Percentiles rank a stretch among this genome's conserved stretches.
Evolutionary conservation across 257 asterid species (phyloP).

Genomic region (Solanum chaucha): DNA sequence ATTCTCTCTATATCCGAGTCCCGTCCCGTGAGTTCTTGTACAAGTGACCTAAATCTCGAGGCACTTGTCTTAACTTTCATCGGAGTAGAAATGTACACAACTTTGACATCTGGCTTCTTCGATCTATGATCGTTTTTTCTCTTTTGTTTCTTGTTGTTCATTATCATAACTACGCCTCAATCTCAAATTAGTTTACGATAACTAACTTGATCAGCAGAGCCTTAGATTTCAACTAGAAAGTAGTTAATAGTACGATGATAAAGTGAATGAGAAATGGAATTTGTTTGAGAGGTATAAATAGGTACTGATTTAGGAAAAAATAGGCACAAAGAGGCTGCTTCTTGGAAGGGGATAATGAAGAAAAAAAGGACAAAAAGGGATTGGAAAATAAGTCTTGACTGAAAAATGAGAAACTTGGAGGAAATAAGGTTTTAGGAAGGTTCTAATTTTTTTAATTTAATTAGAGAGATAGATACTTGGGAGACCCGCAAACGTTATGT

Average conservation of each 20-base stretch:
- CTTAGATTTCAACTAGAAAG: neutral
- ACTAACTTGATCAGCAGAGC: no score
- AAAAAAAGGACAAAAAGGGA: neutral
- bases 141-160: constrained; percentile 14
- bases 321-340: constrained; percentile 29
- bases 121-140: neutral
- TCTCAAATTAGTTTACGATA: neutral
- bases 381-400: constrained; percentile 9
- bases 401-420: constrained; percentile 29
- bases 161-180: neutral
- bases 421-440: constrained; percentile 41
- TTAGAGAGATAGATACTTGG: constrained; percentile 17
- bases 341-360: constrained; percentile 43
- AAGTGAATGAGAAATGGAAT: neutral
- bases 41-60: constrained; percentile 48
- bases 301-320: neutral
- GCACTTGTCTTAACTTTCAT: constrained; percentile 78
- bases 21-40: constrained; percentile 65
- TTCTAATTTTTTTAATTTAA: constrained; percentile 1
- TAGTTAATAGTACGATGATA: neutral
- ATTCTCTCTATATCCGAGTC: constrained; percentile 40
- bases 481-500: constrained; percentile 44
- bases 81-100: constrained; percentile 75
- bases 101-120: constrained; percentile 29
- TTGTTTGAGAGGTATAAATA: constrained; percentile 10